Evolutionary conservation across 2,329 filamentous ascomycete genomes (phyloP).

Genomic region (Ophiobolus disseminans): DNA sequence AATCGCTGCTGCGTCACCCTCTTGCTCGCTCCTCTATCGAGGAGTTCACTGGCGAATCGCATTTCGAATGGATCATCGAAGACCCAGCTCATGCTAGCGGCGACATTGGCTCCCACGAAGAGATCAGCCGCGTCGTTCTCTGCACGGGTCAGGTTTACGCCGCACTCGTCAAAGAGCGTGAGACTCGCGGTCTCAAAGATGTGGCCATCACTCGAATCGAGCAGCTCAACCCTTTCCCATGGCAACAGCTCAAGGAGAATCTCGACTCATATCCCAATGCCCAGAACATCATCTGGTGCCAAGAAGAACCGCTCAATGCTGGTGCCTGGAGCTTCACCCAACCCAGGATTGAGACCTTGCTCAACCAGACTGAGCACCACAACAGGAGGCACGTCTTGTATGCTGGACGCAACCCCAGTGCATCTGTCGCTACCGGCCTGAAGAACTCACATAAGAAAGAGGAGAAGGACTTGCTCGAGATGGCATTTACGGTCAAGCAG

Average conservation of each 20-base stretch:
- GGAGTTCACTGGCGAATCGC: constrained; percentile 87
- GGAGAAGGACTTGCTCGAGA: constrained; percentile 80
- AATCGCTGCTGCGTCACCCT: constrained; percentile 93
- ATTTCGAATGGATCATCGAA: constrained; percentile 96
- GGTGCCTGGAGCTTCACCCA: constrained; percentile 98
- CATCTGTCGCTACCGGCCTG: constrained; percentile 89
- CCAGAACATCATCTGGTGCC: constrained; percentile 95
- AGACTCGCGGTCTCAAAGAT: constrained; percentile 84
- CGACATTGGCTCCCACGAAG: constrained; percentile 76
- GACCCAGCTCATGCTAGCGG: constrained; percentile 83
- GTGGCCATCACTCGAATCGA: constrained; percentile 95
- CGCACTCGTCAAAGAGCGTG: constrained; percentile 88
- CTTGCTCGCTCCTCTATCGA: constrained; percentile 87
- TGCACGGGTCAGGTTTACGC: constrained; percentile 96
- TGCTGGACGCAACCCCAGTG: constrained; percentile 90
- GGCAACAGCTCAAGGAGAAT: constrained; percentile 96
- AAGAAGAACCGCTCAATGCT: constrained; percentile 97
- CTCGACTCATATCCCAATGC: constrained; percentile 96
- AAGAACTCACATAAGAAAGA: constrained; percentile 91
- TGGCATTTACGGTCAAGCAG: constrained; percentile 69
- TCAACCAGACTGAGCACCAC: constrained; percentile 92
- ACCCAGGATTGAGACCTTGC: constrained; percentile 92
- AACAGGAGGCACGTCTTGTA: constrained; percentile 97
- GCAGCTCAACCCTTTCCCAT: constrained; percentile 98
- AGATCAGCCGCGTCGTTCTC: constrained; percentile 92